Evolutionary conservation across 2,329 filamentous ascomycete genomes (phyloP), one percentile per base, ranked within the genome.

Genomic region (Penicillium sp.): DNA sequence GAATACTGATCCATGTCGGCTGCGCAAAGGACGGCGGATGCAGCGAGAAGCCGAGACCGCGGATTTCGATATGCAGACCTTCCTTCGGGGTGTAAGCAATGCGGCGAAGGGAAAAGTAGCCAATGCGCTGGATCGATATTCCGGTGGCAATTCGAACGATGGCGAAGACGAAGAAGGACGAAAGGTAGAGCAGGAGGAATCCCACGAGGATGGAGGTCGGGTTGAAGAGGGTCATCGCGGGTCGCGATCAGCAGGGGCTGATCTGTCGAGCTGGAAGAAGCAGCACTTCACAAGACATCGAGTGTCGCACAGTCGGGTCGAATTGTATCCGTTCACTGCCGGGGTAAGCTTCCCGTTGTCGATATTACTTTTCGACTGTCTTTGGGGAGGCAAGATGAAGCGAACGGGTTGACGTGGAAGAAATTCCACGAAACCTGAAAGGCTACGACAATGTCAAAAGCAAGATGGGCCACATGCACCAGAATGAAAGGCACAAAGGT

Each of bases 1-100:
- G 88, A 44, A 98, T 78, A 68, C 91, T 97, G 61, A 95, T 76
- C 90, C 92, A 97, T 55, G 95, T 97, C 39, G 93, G 93, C 69
- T 97, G 90, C 41, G 92, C 89, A 72, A 98, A 97, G 5, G 93
- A 97, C 10, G 93, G 93, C 4, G 91, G 84, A 72, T 98, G 93
- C 55, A 97, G 72, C 49, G 88, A 87, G 61, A 98, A 78, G 39
- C 93, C 90, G 45, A 98, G 78, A 44, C 91, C 89, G 44, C 93
- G 84, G 49, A 98, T 84, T 69, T 95, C 89, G 69, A 98, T 83
- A 63, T 87, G 87, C 64, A 95, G 76, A 60, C 93, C 93, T 80
- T 95, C 89, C 70, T 81, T 85, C 25, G 89, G 89, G 12, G 88
- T 89, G 70, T 95, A 97, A 50, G 90, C 87, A 54, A 98, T 86